Evolutionary conservation across 1,284 basidiomycete genomes (phyloP).

Genomic region (Moniliella sp.): DNA sequence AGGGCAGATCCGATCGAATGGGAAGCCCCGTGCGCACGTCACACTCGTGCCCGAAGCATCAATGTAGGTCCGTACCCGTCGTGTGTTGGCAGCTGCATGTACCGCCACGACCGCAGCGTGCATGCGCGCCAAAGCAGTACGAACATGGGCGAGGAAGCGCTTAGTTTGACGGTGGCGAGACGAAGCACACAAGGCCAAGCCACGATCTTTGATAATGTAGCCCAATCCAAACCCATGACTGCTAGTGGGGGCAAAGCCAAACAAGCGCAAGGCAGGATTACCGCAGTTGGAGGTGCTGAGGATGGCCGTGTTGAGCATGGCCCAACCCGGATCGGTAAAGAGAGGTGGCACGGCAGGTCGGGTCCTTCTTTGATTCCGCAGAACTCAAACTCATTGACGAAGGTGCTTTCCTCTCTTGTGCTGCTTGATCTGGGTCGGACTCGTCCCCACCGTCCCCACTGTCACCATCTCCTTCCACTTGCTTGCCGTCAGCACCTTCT

Average conservation of each 20-base stretch:
- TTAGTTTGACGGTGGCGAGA: conserved; percentile 85
- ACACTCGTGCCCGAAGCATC: conserved; percentile 26
- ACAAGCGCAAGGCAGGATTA: conserved; percentile 63
- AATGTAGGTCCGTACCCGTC: conserved; percentile 17
- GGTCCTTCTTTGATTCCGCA: not conserved
- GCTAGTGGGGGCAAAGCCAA: conserved; percentile 32
- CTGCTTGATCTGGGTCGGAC: no score
- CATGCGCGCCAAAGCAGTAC: conserved; percentile 46
- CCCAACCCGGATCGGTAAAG: conserved; percentile 69
- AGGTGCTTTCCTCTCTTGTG: no score
- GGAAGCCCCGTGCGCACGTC: conserved; percentile 28
- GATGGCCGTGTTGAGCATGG: conserved; percentile 58
- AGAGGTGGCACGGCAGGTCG: conserved; percentile 46
- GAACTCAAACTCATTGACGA: not conserved
- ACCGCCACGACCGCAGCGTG: conserved; percentile 15
- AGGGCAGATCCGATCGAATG: conserved; percentile 7
- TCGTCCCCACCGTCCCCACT: no score
- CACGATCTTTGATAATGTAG: conserved; percentile 67
- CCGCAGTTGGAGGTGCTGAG: conserved; percentile 86
- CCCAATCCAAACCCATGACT: conserved; percentile 37
- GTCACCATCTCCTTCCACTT: no score
- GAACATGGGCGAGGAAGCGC: conserved; percentile 65
- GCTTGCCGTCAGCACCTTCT: no score
- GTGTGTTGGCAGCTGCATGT: conserved; percentile 25
- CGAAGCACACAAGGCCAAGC: conserved; percentile 46